Evolutionary conservation across 257 asterid genomes (phyloP).

Genomic region (Petrea volubilis): DNA sequence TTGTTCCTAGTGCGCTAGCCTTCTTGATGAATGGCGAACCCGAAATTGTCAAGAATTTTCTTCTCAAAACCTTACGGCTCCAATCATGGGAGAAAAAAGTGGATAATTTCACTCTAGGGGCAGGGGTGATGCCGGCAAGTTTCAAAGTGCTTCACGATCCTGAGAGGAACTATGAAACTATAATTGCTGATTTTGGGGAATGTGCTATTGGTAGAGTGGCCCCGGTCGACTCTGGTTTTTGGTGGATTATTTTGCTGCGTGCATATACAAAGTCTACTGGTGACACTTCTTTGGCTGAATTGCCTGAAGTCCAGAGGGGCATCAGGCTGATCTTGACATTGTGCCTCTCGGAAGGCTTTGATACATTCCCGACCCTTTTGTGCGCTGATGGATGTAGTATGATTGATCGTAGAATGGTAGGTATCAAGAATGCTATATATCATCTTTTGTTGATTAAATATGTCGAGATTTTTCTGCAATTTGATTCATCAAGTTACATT

Average conservation of each 20-base stretch:
- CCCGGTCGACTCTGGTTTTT: conserved; percentile 94
- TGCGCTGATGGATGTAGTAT: conserved; percentile 95
- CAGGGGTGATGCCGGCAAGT: conserved; percentile 97
- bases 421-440: conserved; percentile 22
- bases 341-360: conserved; percentile 89
- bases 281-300: conserved; percentile 79
- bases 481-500: neutral
- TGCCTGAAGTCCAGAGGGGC: conserved; percentile 84
- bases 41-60: conserved; percentile 86
- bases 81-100: conserved; percentile 96
- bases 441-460: neutral
- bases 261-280: conserved; percentile 95
- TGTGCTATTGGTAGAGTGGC: conserved; percentile 97
- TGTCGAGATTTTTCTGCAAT: neutral
- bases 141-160: conserved; percentile 93
- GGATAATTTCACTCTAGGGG: conserved; percentile 84
- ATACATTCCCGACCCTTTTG: conserved; percentile 92
- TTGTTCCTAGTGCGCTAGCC: conserved; percentile 91
- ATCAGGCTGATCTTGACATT: conserved; percentile 70
- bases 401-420: conserved; percentile 95
- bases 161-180: conserved; percentile 65
- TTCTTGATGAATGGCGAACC: conserved; percentile 97
- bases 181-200: conserved; percentile 93
- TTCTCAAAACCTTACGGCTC: conserved; percentile 77
- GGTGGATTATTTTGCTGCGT: conserved; percentile 97